Base-by-base conservation (phyloP, 345 rosid genomes). In the Kernera saxatilis region DNA sequence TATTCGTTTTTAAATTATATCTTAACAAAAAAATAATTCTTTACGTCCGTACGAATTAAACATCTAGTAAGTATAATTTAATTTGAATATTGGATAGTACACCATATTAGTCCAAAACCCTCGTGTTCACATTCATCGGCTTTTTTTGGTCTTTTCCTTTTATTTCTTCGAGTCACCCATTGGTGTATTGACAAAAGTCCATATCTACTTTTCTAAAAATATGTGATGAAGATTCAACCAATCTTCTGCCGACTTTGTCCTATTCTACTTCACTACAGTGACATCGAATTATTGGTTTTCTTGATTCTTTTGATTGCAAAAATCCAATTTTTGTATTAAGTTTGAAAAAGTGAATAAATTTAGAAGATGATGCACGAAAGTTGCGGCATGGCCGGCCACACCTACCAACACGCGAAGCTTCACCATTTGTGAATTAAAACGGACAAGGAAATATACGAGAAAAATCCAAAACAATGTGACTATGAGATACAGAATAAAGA, bases 141-240 rank as follows among this genome's bases (percentile, higher is more conserved):
- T 27, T 29, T 36, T 10, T 49, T 60, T 27, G 26, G 60, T 11
- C 1, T 26, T 58, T 43, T 27, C 18, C 8, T 19, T 56, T 22
- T 10, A 66, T 41, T 37, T 66, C 15, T 74, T 49, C 25, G 43
- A 65, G 41, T 55, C 52, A 33, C 64, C 50, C 43, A 30, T 27
- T 43, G 40, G 41, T 33, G 26, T 73, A 8, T 12, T 3, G 27
- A 15, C 13, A 40, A 64, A 46, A 72, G 4, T 14, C 33, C 40
- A 39, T 8, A 35, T 66, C 45, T 46, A 73, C 45, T 49, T 66
- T 35, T 58, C 43, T 40, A 10, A 22, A 66, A 21, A 39, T 50
- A 39, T 67, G 62, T 67, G 78, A 58, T 22, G 30, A 39, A 74
- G 55, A 74, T 67, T 67, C 73, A 11, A 74, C 59, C 6, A 57